Evolutionary conservation across 371 early-diverging fungal genomes (phyloP).

Genomic region (Mortierella sp.): DNA sequence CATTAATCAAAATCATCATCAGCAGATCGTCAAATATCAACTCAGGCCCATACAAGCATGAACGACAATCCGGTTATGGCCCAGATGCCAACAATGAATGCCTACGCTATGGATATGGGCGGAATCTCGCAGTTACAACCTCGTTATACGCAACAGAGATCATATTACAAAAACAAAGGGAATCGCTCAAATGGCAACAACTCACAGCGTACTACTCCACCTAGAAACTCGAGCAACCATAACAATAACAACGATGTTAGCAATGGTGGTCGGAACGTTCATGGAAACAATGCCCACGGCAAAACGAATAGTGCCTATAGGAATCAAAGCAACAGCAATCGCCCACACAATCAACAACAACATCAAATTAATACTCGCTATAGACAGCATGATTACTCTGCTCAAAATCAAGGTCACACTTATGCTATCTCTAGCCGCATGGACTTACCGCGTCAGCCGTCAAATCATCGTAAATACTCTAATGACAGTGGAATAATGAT

Average conservation of each 20-base stretch:
- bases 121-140: neutral
- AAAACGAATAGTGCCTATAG: neutral
- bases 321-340: constrained; percentile 1
- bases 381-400: constrained; percentile 4
- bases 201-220: neutral
- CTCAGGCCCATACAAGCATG: neutral
- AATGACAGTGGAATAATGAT: constrained; percentile 9
- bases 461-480: neutral
- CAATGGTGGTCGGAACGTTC: neutral
- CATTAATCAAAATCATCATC: too few relatives aligned
- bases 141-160: neutral
- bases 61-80: constrained; percentile 6
- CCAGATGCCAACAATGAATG: neutral
- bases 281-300: neutral
- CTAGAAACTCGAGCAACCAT: neutral
- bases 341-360: neutral
- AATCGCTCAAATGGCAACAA: neutral
- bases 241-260: neutral
- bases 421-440: neutral
- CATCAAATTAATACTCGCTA: neutral
- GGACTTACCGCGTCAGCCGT: neutral
- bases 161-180: neutral
- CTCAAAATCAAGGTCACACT: neutral
- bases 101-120: neutral
- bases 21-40: too few relatives aligned